phyloP scores from a whole-genome alignment of 495 filamentous ascomycete species.

The Aspergillus sclerotioniger region DNA sequence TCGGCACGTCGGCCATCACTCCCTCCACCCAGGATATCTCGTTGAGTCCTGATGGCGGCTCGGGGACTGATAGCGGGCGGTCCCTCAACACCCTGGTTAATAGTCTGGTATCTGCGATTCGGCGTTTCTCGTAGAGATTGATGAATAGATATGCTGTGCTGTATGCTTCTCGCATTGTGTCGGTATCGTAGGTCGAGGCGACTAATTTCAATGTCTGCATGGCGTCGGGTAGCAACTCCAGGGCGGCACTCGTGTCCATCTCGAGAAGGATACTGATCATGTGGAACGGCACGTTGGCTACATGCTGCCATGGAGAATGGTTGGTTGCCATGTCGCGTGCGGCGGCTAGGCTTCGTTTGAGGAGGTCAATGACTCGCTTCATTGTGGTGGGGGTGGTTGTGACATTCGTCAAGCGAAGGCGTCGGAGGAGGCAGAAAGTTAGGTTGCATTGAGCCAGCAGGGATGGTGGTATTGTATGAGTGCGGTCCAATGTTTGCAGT shows the following conservation, averaged over 20 bases:
- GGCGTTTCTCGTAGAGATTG: constrained; percentile 35
- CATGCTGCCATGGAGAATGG: constrained; percentile 51
- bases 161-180: constrained; percentile 46
- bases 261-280: constrained; percentile 49
- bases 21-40: constrained; percentile 37
- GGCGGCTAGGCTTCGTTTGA: constrained; percentile 27
- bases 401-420: constrained; percentile 41
- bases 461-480: constrained; percentile 36
- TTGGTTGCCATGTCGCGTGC: constrained; percentile 32
- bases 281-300: constrained; percentile 53
- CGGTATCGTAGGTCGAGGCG: constrained; percentile 39
- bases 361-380: constrained; percentile 26
- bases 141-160: constrained; percentile 44
- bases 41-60: constrained; percentile 10
- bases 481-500: constrained; percentile 22
- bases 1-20: constrained; percentile 39
- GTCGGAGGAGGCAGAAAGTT: constrained; percentile 46
- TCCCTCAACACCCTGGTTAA: neutral
- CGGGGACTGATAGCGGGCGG: neutral
- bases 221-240: constrained; percentile 44
- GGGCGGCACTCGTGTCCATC: constrained; percentile 44
- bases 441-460: constrained; percentile 48
- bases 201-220: constrained; percentile 46
- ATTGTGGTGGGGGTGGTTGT: constrained; percentile 25
- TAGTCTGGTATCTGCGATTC: constrained; percentile 20